These are phyloP conservation scores for Xylaria bambusicola DNA, from an alignment of 495 filamentous ascomycete genomes.

Conservation along the genomic window DNA sequence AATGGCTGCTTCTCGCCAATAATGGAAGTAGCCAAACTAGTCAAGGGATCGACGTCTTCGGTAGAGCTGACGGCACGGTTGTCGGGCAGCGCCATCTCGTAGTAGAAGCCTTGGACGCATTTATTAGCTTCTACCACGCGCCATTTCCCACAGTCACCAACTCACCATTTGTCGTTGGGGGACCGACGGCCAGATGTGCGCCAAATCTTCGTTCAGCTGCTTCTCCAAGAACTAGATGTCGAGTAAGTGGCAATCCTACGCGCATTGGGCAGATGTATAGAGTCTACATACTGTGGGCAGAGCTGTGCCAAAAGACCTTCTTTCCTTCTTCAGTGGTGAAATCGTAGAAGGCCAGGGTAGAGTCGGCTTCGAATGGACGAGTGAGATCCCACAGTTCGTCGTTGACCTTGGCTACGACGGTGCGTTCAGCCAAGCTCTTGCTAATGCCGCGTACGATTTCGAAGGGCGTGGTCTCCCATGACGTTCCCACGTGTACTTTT, in stretches of 20 bases:
- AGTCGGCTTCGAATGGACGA: conserved; percentile 79
- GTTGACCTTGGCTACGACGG: conserved; percentile 81
- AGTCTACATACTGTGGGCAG: no score
- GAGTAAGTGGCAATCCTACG: no score
- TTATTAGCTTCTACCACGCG: not conserved
- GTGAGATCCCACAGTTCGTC: conserved; percentile 85
- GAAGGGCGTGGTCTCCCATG: conserved; percentile 72
- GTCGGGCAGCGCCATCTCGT: conserved; percentile 88
- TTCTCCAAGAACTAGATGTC: conserved; percentile 94
- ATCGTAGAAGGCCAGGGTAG: conserved; percentile 74
- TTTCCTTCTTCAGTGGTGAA: conserved; percentile 84
- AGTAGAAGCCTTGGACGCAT: conserved; percentile 68
- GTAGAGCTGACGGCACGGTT: conserved; percentile 68
- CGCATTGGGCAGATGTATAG: no score
- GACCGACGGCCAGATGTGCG: conserved; percentile 89
- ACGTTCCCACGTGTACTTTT: conserved; percentile 59
- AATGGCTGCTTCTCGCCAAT: conserved; percentile 98
- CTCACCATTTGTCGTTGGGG: conserved; percentile 78
- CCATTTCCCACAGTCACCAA: not conserved
- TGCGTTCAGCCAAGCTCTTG: conserved; percentile 70
- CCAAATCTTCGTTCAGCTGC: conserved; percentile 86
- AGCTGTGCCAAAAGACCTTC: conserved; percentile 91
- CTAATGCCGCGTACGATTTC: conserved; percentile 66
- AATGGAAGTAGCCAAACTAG: conserved; percentile 70
- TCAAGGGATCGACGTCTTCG: conserved; percentile 76